These are phyloP conservation scores for Melaleuca alternifolia DNA, from an alignment of 345 rosid genomes.

Conservation along the genomic window DNA sequence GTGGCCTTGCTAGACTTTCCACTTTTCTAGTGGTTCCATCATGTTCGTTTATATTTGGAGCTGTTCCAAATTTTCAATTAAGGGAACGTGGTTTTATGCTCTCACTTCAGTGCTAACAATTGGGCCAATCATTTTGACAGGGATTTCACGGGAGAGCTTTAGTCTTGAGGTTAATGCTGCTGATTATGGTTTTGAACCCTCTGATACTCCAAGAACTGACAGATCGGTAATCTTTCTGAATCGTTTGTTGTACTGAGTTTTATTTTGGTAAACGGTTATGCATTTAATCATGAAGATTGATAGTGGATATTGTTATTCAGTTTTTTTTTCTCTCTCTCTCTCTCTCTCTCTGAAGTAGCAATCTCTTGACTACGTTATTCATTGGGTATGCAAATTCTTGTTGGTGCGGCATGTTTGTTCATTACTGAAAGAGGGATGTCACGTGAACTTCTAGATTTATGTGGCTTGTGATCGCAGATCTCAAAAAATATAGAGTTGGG, in stretches of 20 bases:
- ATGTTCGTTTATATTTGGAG: neutral
- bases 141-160: slow-evolving; percentile 73
- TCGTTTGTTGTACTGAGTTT: neutral
- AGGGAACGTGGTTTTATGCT: neutral
- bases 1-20: neutral
- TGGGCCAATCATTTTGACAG: slow-evolving; percentile 20
- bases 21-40: neutral
- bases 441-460: neutral
- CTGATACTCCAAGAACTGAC: slow-evolving; percentile 85
- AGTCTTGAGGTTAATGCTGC: slow-evolving; percentile 75
- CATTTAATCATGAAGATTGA: neutral
- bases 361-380: neutral
- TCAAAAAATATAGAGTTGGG: slow-evolving; percentile 86
- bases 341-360: neutral
- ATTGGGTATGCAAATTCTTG: neutral
- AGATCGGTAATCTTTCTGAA: slow-evolving; percentile 54
- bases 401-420: neutral
- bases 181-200: slow-evolving; percentile 80
- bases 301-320: neutral
- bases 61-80: neutral
- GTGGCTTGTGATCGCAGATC: slow-evolving; percentile 17
- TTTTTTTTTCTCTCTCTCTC: neutral
- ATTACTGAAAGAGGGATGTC: neutral
- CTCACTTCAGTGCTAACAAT: neutral
- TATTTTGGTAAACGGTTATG: neutral